Base-by-base conservation (phyloP, 768 basidiomycete species). In the Pleurotus eryngii region DNA sequence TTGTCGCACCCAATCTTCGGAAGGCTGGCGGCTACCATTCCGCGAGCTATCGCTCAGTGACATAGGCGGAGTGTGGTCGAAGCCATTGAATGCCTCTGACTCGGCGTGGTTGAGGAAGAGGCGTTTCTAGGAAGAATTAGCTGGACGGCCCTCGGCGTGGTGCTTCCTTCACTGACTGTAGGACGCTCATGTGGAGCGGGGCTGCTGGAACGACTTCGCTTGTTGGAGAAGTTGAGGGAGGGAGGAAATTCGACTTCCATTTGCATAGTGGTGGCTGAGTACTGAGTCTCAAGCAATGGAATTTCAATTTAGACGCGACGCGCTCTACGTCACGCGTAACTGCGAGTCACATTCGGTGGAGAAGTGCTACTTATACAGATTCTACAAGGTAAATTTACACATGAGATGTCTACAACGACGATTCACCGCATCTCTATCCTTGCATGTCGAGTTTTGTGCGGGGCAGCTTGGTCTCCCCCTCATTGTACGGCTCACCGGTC, bases 1-100 rank as follows among this genome's bases (percentile, higher is more conserved):
- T 65, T 85, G 87, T 57, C 77, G 75, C 9, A 91, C 89, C 90
- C 88, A 92, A 64, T 91, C 89, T 57, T 90, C 89, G 7, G 82
- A 78, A 15, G 72, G 68, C 42, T 76, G 72, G 24, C 76, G 68
- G 62, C 78, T 75, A 61, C 71, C 74, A 64, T 60, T 66, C 45
- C 72, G 64, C 55, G 79, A 49, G 37, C 14, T 22, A 14, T 8
- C 38, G n/a, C 27, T 40, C 26, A 26, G 17, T 8, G 42, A 18
- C 53, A 56, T n/a, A 39, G 47, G 27, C 24, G 35, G 35, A 35
- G 39, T 20, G 22, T 20, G 24, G 40, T 30, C 37, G 47, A 46
- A 26, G 3, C 37, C n/a, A 46, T 14, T 30, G 4, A 61, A 38
- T 27, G 59, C 35, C 27, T 27, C 48, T 18, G 48, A 58, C 62